phyloP scores from a whole-genome alignment of 2,329 filamentous ascomycete species.

The Penicillium hordei region DNA sequence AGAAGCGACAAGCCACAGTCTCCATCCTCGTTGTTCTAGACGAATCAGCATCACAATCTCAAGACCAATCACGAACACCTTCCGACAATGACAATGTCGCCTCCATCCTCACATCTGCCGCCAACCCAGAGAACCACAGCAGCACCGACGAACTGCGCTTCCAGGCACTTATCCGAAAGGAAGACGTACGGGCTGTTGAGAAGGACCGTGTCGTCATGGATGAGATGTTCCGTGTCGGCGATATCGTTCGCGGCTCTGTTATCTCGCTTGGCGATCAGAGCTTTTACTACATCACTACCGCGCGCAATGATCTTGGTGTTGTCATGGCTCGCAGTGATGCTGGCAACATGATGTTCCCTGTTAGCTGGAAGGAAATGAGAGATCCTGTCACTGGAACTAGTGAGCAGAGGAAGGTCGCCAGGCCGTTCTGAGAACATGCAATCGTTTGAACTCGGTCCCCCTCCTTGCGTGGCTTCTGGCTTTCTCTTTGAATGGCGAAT shows the following conservation, averaged over 20 bases:
- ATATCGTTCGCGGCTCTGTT: slow-evolving; percentile 84
- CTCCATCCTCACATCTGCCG: slow-evolving; percentile 39
- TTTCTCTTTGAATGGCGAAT: not conserved
- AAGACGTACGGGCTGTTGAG: slow-evolving; percentile 92
- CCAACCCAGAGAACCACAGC: slow-evolving; percentile 43
- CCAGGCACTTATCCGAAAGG: slow-evolving; percentile 79
- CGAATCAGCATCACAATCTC: slow-evolving; percentile 23
- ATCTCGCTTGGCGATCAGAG: slow-evolving; percentile 91
- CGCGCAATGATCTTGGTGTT: slow-evolving; percentile 86
- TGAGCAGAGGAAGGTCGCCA: slow-evolving; percentile 89
- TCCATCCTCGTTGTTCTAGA: slow-evolving; percentile 81
- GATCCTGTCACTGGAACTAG: slow-evolving; percentile 74
- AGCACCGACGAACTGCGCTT: slow-evolving; percentile 66
- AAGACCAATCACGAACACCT: slow-evolving; percentile 22
- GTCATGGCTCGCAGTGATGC: slow-evolving; percentile 87
- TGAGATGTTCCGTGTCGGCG: slow-evolving; percentile 87
- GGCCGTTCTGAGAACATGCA: slow-evolving; percentile 68
- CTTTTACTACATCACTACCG: slow-evolving; percentile 93
- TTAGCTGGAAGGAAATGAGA: slow-evolving; percentile 93
- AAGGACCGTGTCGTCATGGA: slow-evolving; percentile 92
- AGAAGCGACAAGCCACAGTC: slow-evolving; percentile 79
- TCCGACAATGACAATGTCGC: slow-evolving; percentile 42
- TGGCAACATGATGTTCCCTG: slow-evolving; percentile 86
- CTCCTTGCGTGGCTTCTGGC: not conserved
- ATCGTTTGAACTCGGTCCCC: not conserved